A percentile compares a stretch with the other conserved stretches of the same genome.
Evolutionary conservation across 2,329 filamentous ascomycete genomes (phyloP).

Genomic region (Pseudogymnoascus sp.): DNA sequence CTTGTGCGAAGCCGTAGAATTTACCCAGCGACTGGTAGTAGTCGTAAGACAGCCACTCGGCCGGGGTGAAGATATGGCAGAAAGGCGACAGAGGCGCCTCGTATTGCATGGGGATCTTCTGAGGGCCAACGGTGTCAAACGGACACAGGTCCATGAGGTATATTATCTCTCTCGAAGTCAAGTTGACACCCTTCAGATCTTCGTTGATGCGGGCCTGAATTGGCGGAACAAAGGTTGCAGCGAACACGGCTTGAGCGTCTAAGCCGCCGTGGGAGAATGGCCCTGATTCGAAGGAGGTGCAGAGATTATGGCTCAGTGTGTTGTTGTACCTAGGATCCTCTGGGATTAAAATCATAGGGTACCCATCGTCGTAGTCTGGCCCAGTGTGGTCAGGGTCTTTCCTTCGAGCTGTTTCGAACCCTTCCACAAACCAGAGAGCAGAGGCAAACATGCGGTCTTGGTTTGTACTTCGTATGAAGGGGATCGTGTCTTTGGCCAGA

Average conservation of each 20-base stretch:
- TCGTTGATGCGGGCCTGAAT: slow-evolving; percentile 63
- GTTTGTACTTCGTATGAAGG: slow-evolving; percentile 65
- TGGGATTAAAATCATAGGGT: slow-evolving; percentile 57
- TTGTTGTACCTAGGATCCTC: slow-evolving; percentile 66
- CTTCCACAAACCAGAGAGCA: slow-evolving; percentile 65
- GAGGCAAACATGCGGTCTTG: slow-evolving; percentile 66
- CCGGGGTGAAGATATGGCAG: slow-evolving; percentile 63
- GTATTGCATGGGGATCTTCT: slow-evolving; percentile 47
- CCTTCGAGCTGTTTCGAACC: slow-evolving; percentile 50
- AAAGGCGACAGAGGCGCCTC: slow-evolving; percentile 59
- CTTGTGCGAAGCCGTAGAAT: slow-evolving; percentile 73
- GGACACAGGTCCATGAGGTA: slow-evolving; percentile 84
- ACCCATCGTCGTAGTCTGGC: slow-evolving; percentile 37
- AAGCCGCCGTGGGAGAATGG: slow-evolving; percentile 40
- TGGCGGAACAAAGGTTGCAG: slow-evolving; percentile 53
- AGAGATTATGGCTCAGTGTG: slow-evolving; percentile 68
- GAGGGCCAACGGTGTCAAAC: slow-evolving; percentile 66
- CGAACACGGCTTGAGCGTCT: slow-evolving; percentile 49
- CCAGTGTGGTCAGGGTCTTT: slow-evolving; percentile 32
- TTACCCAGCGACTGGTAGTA: slow-evolving; percentile 76
- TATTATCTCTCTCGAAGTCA: slow-evolving; percentile 55
- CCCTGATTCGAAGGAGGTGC: slow-evolving; percentile 60
- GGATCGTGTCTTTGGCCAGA: slow-evolving; percentile 49
- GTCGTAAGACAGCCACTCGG: slow-evolving; percentile 72
- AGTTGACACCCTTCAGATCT: slow-evolving; percentile 58